phyloP scores from a whole-genome alignment of 176 grass and related monocot genomes.

The Leersia perrieri region DNA sequence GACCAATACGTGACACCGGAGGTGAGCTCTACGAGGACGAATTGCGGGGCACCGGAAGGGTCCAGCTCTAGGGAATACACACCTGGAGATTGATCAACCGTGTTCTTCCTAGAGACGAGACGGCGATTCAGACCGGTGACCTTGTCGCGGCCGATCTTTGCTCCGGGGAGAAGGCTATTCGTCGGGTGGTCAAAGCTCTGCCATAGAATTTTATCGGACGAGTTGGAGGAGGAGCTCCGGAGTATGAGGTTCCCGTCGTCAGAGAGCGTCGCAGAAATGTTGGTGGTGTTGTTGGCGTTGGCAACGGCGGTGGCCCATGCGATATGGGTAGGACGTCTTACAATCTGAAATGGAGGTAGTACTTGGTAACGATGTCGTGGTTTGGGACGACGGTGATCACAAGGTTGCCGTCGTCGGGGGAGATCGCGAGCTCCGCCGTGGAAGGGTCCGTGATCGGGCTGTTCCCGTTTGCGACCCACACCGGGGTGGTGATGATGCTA shows the following conservation, averaged over 20 bases:
- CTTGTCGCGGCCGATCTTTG: slow-evolving; percentile 46
- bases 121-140: slow-evolving; percentile 25
- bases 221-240: background rate
- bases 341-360: too few species aligned
- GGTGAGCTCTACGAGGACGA: too few species aligned
- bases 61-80: slow-evolving; percentile 23
- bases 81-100: slow-evolving; percentile 32
- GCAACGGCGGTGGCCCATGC: background rate
- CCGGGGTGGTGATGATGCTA: background rate
- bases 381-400: too few species aligned
- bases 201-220: slow-evolving; percentile 12
- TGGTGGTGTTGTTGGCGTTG: background rate
- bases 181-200: slow-evolving; percentile 53
- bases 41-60: too few species aligned
- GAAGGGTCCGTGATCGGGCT: background rate
- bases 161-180: slow-evolving; percentile 30
- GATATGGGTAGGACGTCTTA: too few species aligned
- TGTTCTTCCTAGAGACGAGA: slow-evolving; percentile 39
- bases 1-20: too few species aligned
- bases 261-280: background rate
- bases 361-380: too few species aligned
- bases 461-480: slow-evolving; percentile 14
- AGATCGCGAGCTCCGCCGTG: background rate
- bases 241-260: slow-evolving; percentile 31
- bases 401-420: slow-evolving; percentile 5